Evolutionary conservation across 1,284 basidiomycete genomes (phyloP), one percentile per base, ranked within the genome.

Genomic region (Ganoderma meredithae): DNA sequence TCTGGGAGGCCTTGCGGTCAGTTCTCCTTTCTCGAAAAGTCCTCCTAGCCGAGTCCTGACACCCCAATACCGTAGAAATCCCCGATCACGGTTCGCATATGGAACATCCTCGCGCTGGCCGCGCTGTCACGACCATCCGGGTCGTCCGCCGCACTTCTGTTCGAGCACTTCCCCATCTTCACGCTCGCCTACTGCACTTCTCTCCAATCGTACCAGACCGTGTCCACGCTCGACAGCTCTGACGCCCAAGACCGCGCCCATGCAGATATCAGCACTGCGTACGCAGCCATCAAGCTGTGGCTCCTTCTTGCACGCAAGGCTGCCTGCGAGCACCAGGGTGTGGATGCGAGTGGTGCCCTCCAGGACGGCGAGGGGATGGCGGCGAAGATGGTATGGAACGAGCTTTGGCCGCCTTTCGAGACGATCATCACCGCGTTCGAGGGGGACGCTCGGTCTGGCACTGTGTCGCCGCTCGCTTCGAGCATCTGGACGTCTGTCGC

Each of bases 381-480:
- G 19, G 79, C 84, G 39, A 77, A 81, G 49, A 79, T 78, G 63
- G 82, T 92, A 12, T 93, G 91, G 91, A 91, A 91, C 73, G 89
- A 91, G 71, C 76, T 93, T 15, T 93, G 90, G 90, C 86, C 90
- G 1, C 84, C 88, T 0, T 91, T 91, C 67, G 88, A 90, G 72
- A 77, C 78, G 31, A 79, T 92, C 17, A 77, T 90, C 19, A 75
- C 79, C 27, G 80, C 83, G 6, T 81, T 90, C 53, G 86, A 88
- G 69, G 75, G 73, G 4, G 86, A 87, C 66, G 79, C 80, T 6
- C 81, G 83, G 65, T 77, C 78, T 33, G 85, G 85, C 31, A 79
- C 83, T 66, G 80, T 83, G 56, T 79, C 83, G 90, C 85, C 88
- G 10, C 77, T 90, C 60, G 81, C 85, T 8, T 83, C 84, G 33